Conservation (phyloP, 257 asterid species). For the Solanum chaucha region DNA sequence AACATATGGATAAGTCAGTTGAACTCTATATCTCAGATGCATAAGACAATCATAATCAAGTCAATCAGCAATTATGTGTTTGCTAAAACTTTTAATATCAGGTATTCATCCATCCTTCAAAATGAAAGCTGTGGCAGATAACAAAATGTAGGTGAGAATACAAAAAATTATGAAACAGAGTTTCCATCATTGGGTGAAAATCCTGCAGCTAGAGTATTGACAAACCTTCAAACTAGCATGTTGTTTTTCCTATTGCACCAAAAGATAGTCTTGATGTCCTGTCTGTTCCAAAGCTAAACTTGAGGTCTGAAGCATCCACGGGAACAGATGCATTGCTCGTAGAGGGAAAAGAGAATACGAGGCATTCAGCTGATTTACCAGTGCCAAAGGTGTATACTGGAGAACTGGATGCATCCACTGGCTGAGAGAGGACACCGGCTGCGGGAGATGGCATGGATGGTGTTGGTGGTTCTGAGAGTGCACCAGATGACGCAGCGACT, state of each 20-base stretch:
- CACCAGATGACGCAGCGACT: conserved; percentile 41
- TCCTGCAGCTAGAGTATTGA: conserved; percentile 7
- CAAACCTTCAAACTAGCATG: conserved; percentile 24
- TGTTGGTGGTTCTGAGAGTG: conserved; percentile 73
- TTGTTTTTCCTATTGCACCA: conserved; percentile 40
- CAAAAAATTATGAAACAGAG: not conserved
- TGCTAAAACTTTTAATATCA: not conserved
- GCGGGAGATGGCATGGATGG: conserved; percentile 61
- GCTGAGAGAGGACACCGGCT: conserved; percentile 15
- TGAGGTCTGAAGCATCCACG: conserved; percentile 34
- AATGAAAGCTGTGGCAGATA: not conserved
- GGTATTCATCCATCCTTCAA: not conserved
- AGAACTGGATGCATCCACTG: conserved; percentile 17
- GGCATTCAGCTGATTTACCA: conserved; percentile 28
- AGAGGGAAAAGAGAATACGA: conserved; percentile 74
- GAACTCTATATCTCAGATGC: not conserved
- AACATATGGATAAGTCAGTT: not conserved
- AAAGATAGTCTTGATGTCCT: conserved; percentile 47
- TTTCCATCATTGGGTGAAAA: not conserved
- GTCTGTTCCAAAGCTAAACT: conserved; percentile 69
- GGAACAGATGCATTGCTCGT: conserved; percentile 26
- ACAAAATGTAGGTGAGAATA: not conserved
- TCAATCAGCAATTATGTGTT: not conserved
- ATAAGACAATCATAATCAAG: not conserved
- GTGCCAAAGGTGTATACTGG: conserved; percentile 63